Evolutionary conservation across 768 basidiomycete species (phyloP), one percentile per base, ranked within the genome.

Genomic region (Rhizopogon vesiculosus): DNA sequence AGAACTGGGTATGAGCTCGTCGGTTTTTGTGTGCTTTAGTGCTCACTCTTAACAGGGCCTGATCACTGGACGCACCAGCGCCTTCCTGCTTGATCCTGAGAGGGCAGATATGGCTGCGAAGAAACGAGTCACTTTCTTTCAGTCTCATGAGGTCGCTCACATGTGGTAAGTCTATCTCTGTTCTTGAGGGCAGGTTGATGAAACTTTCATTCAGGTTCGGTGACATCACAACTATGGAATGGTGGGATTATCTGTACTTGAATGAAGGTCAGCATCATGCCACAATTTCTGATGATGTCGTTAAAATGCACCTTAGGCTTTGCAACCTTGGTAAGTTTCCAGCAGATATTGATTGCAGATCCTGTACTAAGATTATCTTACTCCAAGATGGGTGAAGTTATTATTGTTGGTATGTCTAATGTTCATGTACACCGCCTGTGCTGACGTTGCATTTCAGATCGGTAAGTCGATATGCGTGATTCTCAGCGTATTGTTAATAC

Each of bases 151-250:
- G 72, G 84, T 92, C 45, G 87, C 87, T 8, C 88, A 89, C 65
- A 87, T 90, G 85, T 87, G 88, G 85, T 85, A 59, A 59, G 74
- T 70, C 35, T 10, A 16, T 45, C 38, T 49, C 43, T 38, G 1
- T 55, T 49, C 6, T 7, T 10, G 18, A 18, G 39, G 39, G 35
- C 6, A 38, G 33, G 22, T 29, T 44, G 35, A n/a, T 16, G 53
- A 29, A 59, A 77, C 19, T 45, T 18, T 19, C 22, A 6, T 5
- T 18, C 61, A 62, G 91, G 91, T 96, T 95, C 62, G 94, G 93
- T 25, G 87, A 96, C 66, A 89, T 97, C 62, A 88, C 91, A 6
- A 96, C 93, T 0, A 94, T 95, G 93, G 83, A 83, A 63, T 93
- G 91, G 91, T 93, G 91, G 90, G 84, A 89, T 58, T 86, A 89